Evolutionary conservation across 495 filamentous ascomycete species (phyloP).

Genomic region (Tuber umbilicatum): DNA sequence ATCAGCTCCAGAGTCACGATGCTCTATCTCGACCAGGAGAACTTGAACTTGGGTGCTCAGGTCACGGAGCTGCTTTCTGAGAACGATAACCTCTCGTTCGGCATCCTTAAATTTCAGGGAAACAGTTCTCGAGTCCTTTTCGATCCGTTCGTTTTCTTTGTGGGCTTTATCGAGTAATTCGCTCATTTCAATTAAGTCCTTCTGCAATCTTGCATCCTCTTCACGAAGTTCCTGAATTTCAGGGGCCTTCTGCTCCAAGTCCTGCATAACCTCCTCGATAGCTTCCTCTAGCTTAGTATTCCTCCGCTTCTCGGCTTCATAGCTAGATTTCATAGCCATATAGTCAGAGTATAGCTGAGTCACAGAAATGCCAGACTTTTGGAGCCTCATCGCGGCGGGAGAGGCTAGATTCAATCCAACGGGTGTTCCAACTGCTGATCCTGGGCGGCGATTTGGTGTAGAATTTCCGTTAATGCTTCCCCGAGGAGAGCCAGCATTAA

Average conservation of each 20-base stretch:
- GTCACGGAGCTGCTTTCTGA: conserved; percentile 83
- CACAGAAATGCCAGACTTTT: conserved; percentile 54
- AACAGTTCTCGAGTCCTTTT: conserved; percentile 61
- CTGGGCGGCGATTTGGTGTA: conserved; percentile 48
- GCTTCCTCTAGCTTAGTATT: conserved; percentile 64
- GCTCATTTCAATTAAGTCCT: conserved; percentile 75
- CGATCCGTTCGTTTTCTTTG: conserved; percentile 53
- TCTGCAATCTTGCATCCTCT: conserved; percentile 61
- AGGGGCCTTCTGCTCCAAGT: conserved; percentile 62
- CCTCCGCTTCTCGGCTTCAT: conserved; percentile 61
- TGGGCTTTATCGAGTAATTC: conserved; percentile 56
- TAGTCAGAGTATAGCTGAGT: conserved; percentile 66
- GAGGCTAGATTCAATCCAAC: conserved; percentile 49
- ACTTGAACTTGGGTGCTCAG: conserved; percentile 83
- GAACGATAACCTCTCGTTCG: conserved; percentile 65
- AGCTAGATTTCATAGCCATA: conserved; percentile 53
- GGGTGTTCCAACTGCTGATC: conserved; percentile 46
- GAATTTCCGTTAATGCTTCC: conserved; percentile 50
- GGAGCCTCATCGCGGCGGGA: conserved; percentile 51
- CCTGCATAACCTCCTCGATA: conserved; percentile 69
- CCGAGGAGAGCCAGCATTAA: conserved; percentile 50
- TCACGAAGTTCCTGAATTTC: conserved; percentile 61
- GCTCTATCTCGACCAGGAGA: conserved; percentile 72
- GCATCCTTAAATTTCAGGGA: conserved; percentile 65
- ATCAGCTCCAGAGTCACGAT: conserved; percentile 69